A percentile compares a stretch with the other conserved stretches of the same genome.
Conservation (phyloP, 768 basidiomycete species). For the Atractiella rhizophila region DNA sequence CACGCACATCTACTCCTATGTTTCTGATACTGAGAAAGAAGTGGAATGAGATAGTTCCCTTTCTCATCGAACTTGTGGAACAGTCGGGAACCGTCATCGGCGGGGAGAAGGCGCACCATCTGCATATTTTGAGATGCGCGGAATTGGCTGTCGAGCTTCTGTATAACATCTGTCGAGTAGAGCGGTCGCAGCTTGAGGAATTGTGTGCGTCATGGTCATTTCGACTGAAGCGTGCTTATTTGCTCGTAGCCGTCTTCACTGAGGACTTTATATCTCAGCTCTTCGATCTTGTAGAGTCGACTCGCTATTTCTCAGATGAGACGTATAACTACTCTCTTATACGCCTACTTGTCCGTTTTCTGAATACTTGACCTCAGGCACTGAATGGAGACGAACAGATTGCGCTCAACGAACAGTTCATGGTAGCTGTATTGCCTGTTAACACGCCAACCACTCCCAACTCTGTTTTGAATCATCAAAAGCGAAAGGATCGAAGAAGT, state of each 20-base stretch:
- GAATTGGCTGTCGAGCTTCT: conserved; percentile 23
- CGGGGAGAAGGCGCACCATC: conserved; percentile 4
- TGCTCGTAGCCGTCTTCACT: conserved; percentile 40
- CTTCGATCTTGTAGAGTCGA: conserved; percentile 82
- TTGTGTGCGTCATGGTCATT: conserved; percentile 32
- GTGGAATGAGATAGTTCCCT: conserved; percentile 56
- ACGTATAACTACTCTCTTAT: conserved; percentile 86
- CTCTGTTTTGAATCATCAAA: neutral
- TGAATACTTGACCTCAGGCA: neutral
- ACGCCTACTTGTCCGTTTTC: conserved; percentile 48
- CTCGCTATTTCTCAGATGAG: conserved; percentile 64
- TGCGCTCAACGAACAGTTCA: conserved; percentile 90
- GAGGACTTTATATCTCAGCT: conserved; percentile 66
- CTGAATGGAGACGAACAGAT: conserved; percentile 29
- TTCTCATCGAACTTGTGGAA: conserved; percentile 59
- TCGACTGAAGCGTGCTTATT: neutral
- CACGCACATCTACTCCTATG: conserved; percentile 1
- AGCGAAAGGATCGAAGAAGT: too few species aligned
- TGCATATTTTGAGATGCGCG: too few species aligned
- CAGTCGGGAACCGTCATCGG: conserved; percentile 43
- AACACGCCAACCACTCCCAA: neutral
- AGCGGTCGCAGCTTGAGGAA: conserved; percentile 51
- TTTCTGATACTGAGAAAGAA: conserved; percentile 17
- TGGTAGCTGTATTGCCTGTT: conserved; percentile 32
- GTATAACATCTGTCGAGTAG: conserved; percentile 81